phyloP scores from a whole-genome alignment of 805 yeast genomes.

The Yarrowia bubula region DNA sequence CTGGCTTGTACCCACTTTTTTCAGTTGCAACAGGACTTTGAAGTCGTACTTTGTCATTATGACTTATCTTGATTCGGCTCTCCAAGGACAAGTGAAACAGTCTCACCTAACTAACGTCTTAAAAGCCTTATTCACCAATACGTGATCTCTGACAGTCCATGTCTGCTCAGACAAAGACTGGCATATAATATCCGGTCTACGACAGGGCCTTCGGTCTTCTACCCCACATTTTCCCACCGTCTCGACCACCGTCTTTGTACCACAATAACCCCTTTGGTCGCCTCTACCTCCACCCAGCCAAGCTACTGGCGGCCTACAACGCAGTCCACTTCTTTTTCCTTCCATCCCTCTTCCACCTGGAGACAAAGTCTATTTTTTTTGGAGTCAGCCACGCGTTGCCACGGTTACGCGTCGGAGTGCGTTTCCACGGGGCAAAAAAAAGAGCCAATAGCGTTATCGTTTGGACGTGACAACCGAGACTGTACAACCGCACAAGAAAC shows the following conservation, averaged over 20 bases:
- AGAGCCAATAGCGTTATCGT: neutral
- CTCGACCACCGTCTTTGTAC: too few relatives aligned
- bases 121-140: neutral
- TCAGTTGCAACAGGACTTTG: too few relatives aligned
- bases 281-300: too few relatives aligned
- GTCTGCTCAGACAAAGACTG: neutral
- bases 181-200: too few relatives aligned
- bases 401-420: constrained; percentile 7
- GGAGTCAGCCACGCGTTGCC: constrained; percentile 13
- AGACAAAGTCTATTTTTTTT: neutral
- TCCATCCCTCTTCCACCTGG: neutral
- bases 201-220: too few relatives aligned
- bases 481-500: too few relatives aligned
- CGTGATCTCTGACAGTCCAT: neutral
- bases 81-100: neutral
- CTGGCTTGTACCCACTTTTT: too few relatives aligned
- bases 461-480: neutral
- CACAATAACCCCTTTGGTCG: too few relatives aligned
- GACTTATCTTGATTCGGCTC: neutral
- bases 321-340: neutral
- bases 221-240: too few relatives aligned
- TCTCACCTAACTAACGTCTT: constrained; percentile 9
- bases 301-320: too few relatives aligned
- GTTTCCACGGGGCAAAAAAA: neutral
- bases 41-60: too few relatives aligned